A percentile compares a stretch with the other conserved stretches of the same genome.
Evolutionary conservation across 495 filamentous ascomycete species (phyloP).

Genomic region (Tuber calosporum): DNA sequence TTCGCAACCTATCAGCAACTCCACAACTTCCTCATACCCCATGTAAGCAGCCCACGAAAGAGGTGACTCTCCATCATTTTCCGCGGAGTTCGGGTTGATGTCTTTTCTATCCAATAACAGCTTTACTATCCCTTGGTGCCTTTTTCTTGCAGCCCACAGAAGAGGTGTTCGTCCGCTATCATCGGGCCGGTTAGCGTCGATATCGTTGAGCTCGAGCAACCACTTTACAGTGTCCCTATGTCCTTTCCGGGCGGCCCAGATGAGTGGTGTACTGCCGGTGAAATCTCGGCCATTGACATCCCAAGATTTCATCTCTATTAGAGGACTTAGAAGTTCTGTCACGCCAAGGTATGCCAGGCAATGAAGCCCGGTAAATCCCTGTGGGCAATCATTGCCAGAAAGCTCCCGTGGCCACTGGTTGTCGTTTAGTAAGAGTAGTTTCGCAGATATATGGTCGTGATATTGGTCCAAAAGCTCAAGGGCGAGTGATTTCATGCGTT

Average conservation of each 20-base stretch:
- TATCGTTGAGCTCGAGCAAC: neutral
- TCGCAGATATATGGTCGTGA: neutral
- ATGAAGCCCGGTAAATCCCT: slow-evolving; percentile 1
- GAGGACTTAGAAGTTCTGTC: neutral
- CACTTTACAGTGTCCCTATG: neutral
- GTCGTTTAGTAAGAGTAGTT: neutral
- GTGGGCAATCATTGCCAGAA: neutral
- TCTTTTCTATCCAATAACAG: neutral
- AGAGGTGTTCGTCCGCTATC: neutral
- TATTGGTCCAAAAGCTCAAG: neutral
- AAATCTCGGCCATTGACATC: neutral
- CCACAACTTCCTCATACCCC: slow-evolving; percentile 6
- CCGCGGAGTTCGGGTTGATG: neutral
- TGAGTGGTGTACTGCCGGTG: neutral
- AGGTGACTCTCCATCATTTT: neutral
- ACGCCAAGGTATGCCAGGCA: neutral
- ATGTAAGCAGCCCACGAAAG: slow-evolving; percentile 1
- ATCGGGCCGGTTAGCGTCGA: neutral
- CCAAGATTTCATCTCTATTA: neutral
- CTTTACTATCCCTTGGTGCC: neutral
- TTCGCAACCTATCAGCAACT: neutral
- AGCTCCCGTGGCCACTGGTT: neutral
- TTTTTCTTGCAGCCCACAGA: neutral
- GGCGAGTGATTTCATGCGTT: neutral
- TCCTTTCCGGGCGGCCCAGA: neutral